Evolutionary conservation across 768 basidiomycete genomes (phyloP), one percentile per base, ranked within the genome.

Genomic region (Kwoniella bestiolae): DNA sequence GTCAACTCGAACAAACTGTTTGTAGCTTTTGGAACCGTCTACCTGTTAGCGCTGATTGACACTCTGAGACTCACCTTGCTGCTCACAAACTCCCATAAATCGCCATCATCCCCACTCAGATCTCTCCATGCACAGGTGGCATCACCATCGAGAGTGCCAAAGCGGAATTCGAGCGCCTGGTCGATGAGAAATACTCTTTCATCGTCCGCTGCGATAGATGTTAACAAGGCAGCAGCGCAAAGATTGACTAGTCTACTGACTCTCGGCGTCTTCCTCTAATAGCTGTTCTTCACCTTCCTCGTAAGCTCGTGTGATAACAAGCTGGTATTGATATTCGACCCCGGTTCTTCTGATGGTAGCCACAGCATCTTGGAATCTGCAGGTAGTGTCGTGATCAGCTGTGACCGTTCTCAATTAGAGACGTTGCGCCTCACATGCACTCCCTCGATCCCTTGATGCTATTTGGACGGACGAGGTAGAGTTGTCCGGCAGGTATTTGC

Each of bases 281-380:
- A 97, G 81, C 74, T 95, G 91, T 81, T 95, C 93, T 77, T 98
- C 94, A 2, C 93, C 96, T 68, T 98, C 95, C 72, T 98, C 93
- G 76, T 91, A 98, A 1, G 96, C 94, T 66, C 94, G 85, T n/a
- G 94, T 96, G 59, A 97, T 88, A 9, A 96, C 94, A 9, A 99
- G 86, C 62, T 97, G 91, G 78, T 82, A 85, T 60, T 83, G 79
- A 89, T 91, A 81, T 87, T 88, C 84, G 88, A 91, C 70, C 86
- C 81, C 81, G 9, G 84, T 83, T 64, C 94, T 87, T 61, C 96
- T 88, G 77, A 99, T 90, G 25, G 94, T 93, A 9, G 90, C 90
- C 84, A 96, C 94, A 5, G 94, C 94, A 71, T 96, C 94, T 69
- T 92, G 93, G 82, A 91, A 98, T 76, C 95, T 98, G n/a, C 23